Percentiles rank a stretch among this genome's conserved stretches.
phyloP scores from a whole-genome alignment of 805 yeast species.

The Kodamaea kakaduensis region DNA sequence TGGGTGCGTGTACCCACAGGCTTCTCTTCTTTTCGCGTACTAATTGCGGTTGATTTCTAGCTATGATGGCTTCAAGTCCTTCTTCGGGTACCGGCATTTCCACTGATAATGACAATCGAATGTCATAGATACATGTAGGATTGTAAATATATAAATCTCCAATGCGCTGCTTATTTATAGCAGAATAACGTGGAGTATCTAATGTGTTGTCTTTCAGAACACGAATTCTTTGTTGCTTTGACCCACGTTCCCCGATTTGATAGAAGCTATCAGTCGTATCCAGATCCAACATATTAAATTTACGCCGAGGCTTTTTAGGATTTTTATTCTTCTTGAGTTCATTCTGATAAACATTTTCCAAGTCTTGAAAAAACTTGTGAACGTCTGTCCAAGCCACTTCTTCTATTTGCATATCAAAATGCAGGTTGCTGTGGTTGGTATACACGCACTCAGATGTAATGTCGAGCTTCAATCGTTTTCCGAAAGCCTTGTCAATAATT shows the following conservation, averaged over 20 bases:
- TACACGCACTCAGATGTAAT: conserved; percentile 65
- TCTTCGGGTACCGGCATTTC: conserved; percentile 71
- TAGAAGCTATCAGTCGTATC: conserved; percentile 62
- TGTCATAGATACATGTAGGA: conserved; percentile 76
- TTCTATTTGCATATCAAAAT: conserved; percentile 64
- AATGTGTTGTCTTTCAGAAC: conserved; percentile 58
- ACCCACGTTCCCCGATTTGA: conserved; percentile 58
- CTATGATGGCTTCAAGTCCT: conserved; percentile 48
- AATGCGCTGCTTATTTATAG: conserved; percentile 70
- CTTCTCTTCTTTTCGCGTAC: conserved; percentile 70
- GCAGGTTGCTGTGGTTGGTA: conserved; percentile 52
- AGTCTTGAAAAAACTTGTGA: conserved; percentile 49
- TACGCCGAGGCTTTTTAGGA: conserved; percentile 35
- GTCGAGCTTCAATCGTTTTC: conserved; percentile 60
- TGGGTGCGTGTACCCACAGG: conserved; percentile 68
- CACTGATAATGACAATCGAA: conserved; percentile 67
- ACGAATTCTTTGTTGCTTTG: conserved; percentile 60
- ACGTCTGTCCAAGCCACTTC: conserved; percentile 57
- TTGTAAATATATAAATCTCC: conserved; percentile 66
- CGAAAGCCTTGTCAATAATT: conserved; percentile 59
- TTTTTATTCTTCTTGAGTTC: conserved; percentile 22
- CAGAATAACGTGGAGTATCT: conserved; percentile 64
- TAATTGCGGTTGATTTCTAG: conserved; percentile 48
- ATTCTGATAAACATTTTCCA: conserved; percentile 49
- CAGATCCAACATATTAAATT: conserved; percentile 57